Evolutionary conservation across 1,139 yeast genomes (phyloP).

Genomic region (Nakaseomyces sp.): DNA sequence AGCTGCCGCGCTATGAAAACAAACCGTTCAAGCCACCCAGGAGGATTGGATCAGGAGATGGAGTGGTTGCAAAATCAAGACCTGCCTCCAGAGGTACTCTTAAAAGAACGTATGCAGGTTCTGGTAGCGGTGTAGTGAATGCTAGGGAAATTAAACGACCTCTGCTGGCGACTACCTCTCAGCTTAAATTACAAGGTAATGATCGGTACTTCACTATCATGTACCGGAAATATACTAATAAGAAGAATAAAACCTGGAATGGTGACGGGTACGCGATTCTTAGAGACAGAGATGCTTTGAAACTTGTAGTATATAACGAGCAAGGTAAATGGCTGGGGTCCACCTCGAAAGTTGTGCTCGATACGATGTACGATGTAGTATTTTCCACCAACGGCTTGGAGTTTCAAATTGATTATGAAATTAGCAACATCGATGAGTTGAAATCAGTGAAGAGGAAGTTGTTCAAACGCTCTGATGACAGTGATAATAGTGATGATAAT

Average conservation of each 20-base stretch:
- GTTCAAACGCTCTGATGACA: not conserved
- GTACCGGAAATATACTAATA: slow-evolving; percentile 63
- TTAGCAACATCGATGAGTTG: slow-evolving; percentile 22
- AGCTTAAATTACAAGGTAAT: not conserved
- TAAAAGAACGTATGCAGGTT: not conserved
- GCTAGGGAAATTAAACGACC: not conserved
- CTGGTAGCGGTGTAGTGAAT: too few relatives aligned
- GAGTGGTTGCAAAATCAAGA: not conserved
- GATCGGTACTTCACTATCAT: slow-evolving; percentile 35
- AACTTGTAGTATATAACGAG: slow-evolving; percentile 27
- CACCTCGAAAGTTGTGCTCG: slow-evolving; percentile 14
- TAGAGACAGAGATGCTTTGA: slow-evolving; percentile 6
- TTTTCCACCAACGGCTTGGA: slow-evolving; percentile 46
- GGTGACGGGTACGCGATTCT: slow-evolving; percentile 66
- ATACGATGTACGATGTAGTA: slow-evolving; percentile 35
- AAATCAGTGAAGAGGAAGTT: not conserved
- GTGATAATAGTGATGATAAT: not conserved
- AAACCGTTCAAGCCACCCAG: slow-evolving; percentile 32
- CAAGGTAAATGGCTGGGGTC: slow-evolving; percentile 28
- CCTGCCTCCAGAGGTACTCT: not conserved
- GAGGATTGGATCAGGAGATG: slow-evolving; percentile 10
- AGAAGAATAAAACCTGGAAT: slow-evolving; percentile 90
- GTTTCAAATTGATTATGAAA: slow-evolving; percentile 43
- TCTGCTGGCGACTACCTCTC: not conserved
- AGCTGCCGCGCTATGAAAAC: slow-evolving; percentile 25